Base-by-base conservation (phyloP, 208 protist genomes). In the Balamuthia mandrillaris region DNA sequence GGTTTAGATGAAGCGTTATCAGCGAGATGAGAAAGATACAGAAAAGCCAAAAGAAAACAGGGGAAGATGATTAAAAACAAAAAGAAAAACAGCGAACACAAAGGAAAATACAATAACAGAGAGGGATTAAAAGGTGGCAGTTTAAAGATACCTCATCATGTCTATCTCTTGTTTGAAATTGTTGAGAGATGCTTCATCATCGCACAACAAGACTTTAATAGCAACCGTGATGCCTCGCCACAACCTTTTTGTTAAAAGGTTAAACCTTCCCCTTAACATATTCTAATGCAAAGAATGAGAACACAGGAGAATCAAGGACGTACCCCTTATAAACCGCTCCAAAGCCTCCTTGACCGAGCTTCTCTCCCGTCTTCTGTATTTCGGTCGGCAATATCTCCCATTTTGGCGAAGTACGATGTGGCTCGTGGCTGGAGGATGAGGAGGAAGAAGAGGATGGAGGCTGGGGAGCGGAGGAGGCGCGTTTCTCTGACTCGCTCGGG, bases 101-200 rank as follows among this genome's bases (percentile, higher is more conserved):
- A 37, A 7, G 5, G 60, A 39, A 5, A 21, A n/a, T 45, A 7
- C 10, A 68, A 21, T 37, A 27, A 24, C 7, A 45, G 33, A 21
- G 4, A 39, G 35, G 5, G 41, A 45, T 14, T 16, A 12, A 47
- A 45, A 1, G 37, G 21, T 33, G 63, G 16, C 10, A 29, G 56
- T 35, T 14, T 3, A 4, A 63, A 7, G 0, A 24, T 31, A 51
- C 65, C 65, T 74, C 65, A 74, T 74, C 4, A 42, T 74, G 14
- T 74, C 65, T 6, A 74, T 74, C 65, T 74, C 65, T 42, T 74
- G 44, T 42, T 74, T 74, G 37, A 74, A 74, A 18, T 74, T 35
- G 9, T 74, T 42, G 0, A 74, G 27, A 10, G 65, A 74, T 74
- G 44, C 65, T 2, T 74, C 65, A 42, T 42, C 33, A 14, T 74